Percentiles rank a stretch among this genome's conserved stretches.
Conservation (phyloP, 2,329 filamentous ascomycete genomes). For the Aspergillus brasiliensis region DNA sequence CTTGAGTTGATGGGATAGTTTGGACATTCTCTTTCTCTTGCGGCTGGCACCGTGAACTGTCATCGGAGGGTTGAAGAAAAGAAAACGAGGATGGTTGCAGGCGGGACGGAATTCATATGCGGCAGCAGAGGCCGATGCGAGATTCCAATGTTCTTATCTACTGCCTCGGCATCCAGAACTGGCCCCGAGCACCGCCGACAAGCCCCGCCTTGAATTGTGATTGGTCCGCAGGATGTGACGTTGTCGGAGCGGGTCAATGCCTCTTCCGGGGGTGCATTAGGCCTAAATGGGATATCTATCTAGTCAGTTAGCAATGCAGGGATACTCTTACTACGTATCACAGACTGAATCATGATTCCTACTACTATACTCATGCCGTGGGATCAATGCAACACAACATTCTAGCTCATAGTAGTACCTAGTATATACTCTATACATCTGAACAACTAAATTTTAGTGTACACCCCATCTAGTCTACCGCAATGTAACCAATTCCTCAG, state of each 20-base stretch:
- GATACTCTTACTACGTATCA: too few species aligned
- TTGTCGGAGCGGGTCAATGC: background rate
- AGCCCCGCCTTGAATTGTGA: background rate
- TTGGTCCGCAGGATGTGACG: background rate
- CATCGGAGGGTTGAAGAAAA: background rate
- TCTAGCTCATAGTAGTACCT: too few species aligned
- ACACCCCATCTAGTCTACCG: constrained; percentile 46
- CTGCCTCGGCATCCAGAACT: background rate
- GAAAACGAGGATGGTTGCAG: background rate
- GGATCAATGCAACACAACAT: too few species aligned
- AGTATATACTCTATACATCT: too few species aligned
- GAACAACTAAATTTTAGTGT: too few species aligned
- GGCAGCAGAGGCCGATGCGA: background rate
- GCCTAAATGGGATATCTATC: too few species aligned
- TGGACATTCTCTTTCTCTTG: constrained; percentile 60
- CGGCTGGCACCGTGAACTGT: background rate
- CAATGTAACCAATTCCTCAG: constrained; percentile 68
- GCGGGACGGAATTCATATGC: background rate
- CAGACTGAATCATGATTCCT: too few species aligned
- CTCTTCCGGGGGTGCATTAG: too few species aligned
- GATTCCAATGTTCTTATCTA: background rate
- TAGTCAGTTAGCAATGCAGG: too few species aligned
- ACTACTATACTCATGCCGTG: too few species aligned
- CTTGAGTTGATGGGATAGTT: constrained; percentile 71
- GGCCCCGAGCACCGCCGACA: background rate